Conservation (phyloP, 2,329 filamentous ascomycete species). For the Colletotrichum horii region DNA sequence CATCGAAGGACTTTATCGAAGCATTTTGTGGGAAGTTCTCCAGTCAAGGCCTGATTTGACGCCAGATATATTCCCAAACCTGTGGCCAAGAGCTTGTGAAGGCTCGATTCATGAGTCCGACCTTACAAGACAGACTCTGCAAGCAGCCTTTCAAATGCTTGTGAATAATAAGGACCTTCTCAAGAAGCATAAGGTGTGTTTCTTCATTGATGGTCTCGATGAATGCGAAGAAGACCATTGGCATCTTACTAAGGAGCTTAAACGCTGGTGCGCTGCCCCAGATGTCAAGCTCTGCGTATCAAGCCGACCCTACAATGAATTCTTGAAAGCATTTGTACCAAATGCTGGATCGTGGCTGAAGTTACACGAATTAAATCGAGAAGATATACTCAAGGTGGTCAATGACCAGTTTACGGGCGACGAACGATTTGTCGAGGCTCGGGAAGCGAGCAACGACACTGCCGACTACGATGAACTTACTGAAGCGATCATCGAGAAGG, state of each 20-base stretch:
- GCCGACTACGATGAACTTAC: not conserved
- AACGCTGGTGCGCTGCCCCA: not conserved
- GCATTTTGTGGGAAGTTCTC: not conserved
- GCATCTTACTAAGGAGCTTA: not conserved
- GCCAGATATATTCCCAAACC: not conserved
- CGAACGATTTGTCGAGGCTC: not conserved
- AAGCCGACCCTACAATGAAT: conserved; percentile 30
- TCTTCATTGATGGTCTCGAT: conserved; percentile 31
- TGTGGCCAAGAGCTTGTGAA: not conserved
- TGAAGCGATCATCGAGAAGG: not conserved
- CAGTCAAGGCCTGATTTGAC: not conserved
- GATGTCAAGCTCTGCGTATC: conserved; percentile 34
- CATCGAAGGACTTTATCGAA: not conserved
- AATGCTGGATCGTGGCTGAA: not conserved
- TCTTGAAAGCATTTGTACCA: conserved; percentile 19
- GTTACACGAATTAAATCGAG: conserved; percentile 22
- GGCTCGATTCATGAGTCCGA: conserved; percentile 41
- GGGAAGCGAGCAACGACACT: not conserved
- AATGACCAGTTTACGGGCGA: not conserved
- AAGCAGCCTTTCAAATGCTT: not conserved
- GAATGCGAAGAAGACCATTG: conserved; percentile 21
- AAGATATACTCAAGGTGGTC: conserved; percentile 18
- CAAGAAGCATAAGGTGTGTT: conserved; percentile 6
- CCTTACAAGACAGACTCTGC: conserved; percentile 13
- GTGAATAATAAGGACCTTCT: not conserved